Base-by-base conservation (phyloP, 2,329 filamentous ascomycete species). In the Exophiala xenobiotica region DNA sequence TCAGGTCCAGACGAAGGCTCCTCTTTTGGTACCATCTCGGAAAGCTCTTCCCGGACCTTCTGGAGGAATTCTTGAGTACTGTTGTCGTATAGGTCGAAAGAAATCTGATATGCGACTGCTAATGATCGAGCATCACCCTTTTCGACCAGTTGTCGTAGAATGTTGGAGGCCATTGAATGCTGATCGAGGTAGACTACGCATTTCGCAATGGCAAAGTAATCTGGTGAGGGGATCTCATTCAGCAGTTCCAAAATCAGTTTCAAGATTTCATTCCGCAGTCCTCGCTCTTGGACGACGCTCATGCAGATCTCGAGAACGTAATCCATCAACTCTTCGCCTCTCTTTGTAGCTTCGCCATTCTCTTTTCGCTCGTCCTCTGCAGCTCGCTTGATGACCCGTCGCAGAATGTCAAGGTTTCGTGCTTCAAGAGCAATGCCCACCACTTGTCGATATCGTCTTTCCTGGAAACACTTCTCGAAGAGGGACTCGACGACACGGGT, bases 151-250 rank as follows among this genome's bases (percentile, higher is more conserved):
- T 89, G 85, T 45, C 81, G 81, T 35, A 99, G 81, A 72, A 99
- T 91, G 57, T 82, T 82, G 7, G 90, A 91, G 0, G 93, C 93
- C 76, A 96, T 87, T 42, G 88, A 86, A 65, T 96, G 87, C 61
- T 95, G 88, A 67, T 96, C 87, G 14, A 99, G 80, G 64, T 97
- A 96, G 29, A 99, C 92, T 23, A 96, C 93, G 64, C 93, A 99
- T 72, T 95, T 95, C 44, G 93, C 92, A 64, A 99, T 97, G 16
- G 93, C 90, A 69, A 99, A 99, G 72, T 96, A 97, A 68, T 99
- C 93, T 0, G 93, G 93, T 53, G 82, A 89, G 1, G 90, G 88
- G 49, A 95, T 93, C 52, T 95, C 89, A 73, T 87, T 96, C 53
- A 99, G 78, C n/a, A 99, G 82, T 53, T 92, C 88, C n/a, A 99